A percentile compares a stretch with the other conserved stretches of the same genome.
phyloP scores from a whole-genome alignment of 768 basidiomycete species.

The Trametes cinnabarina region DNA sequence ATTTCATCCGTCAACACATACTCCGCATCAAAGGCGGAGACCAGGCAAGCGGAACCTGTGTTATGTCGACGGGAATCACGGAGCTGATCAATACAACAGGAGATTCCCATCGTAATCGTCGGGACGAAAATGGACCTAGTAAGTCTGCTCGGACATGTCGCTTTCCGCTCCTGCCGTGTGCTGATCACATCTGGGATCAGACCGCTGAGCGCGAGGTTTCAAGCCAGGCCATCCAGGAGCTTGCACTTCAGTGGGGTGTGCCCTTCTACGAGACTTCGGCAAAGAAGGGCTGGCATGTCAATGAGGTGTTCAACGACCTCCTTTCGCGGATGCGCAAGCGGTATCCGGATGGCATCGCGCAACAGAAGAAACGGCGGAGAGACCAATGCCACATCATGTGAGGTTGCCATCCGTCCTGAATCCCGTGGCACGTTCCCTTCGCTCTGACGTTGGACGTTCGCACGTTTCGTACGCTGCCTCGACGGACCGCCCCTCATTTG shows the following conservation, averaged over 20 bases:
- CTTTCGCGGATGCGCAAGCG: constrained; percentile 68
- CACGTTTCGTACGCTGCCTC: background rate
- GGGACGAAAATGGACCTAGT: constrained; percentile 82
- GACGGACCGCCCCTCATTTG: too few species aligned
- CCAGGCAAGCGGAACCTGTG: constrained; percentile 40
- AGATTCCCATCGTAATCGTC: constrained; percentile 79
- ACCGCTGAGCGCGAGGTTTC: constrained; percentile 77
- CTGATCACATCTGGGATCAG: constrained; percentile 16
- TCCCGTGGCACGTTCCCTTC: background rate
- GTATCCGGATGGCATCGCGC: constrained; percentile 49
- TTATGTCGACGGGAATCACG: background rate
- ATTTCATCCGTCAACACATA: constrained; percentile 78
- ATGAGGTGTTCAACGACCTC: constrained; percentile 76
- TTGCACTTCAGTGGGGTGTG: constrained; percentile 65
- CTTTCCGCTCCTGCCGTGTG: background rate
- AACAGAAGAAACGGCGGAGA: constrained; percentile 30
- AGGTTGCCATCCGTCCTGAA: background rate
- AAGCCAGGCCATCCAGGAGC: constrained; percentile 56
- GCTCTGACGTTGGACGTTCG: background rate
- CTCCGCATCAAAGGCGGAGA: constrained; percentile 74
- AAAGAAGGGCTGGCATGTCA: constrained; percentile 78
- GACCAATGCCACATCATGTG: constrained; percentile 41
- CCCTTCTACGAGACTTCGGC: constrained; percentile 88
- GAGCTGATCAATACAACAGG: constrained; percentile 32
- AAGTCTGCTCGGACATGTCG: background rate